phyloP scores from a whole-genome alignment of 2,329 filamentous ascomycete species.

The Colletotrichum graminicola region DNA sequence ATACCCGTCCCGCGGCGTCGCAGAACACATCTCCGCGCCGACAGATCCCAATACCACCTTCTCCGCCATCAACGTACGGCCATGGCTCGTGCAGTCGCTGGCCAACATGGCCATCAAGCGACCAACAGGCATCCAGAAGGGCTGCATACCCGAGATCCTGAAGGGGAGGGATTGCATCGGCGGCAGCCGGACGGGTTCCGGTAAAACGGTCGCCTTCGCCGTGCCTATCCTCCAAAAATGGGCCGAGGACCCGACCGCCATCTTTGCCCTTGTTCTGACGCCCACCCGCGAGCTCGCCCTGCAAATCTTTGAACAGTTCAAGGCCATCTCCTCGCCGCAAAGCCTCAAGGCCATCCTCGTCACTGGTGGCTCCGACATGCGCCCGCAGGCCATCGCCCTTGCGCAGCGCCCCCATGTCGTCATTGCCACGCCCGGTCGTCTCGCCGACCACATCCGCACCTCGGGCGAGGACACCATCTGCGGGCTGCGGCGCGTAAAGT shows the following conservation, averaged over 20 bases:
- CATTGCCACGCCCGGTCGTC: slow-evolving; percentile 91
- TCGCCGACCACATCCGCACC: slow-evolving; percentile 92
- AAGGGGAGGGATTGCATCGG: slow-evolving; percentile 95
- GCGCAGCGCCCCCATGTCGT: slow-evolving; percentile 88
- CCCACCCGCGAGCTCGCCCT: slow-evolving; percentile 92
- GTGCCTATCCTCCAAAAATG: slow-evolving; percentile 94
- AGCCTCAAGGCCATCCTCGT: slow-evolving; percentile 90
- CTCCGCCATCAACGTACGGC: slow-evolving; percentile 77
- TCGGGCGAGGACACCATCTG: slow-evolving; percentile 92
- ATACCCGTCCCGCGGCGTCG: slow-evolving; percentile 42
- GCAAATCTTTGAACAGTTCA: slow-evolving; percentile 96
- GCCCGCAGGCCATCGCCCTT: slow-evolving; percentile 86
- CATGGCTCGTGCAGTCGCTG: slow-evolving; percentile 90
- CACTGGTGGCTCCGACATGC: slow-evolving; percentile 94
- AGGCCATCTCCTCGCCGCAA: slow-evolving; percentile 89
- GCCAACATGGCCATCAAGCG: slow-evolving; percentile 82
- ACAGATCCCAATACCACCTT: slow-evolving; percentile 74
- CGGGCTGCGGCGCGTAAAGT: slow-evolving; percentile 81
- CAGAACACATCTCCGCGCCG: slow-evolving; percentile 61
- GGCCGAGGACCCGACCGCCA: slow-evolving; percentile 91
- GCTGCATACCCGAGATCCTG: slow-evolving; percentile 92
- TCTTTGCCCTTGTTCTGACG: slow-evolving; percentile 90
- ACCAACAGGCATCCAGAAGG: slow-evolving; percentile 92
- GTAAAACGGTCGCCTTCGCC: slow-evolving; percentile 96
- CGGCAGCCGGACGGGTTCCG: slow-evolving; percentile 92